Conservation (phyloP, 495 filamentous ascomycete species). For the Haplographium delicatum region DNA sequence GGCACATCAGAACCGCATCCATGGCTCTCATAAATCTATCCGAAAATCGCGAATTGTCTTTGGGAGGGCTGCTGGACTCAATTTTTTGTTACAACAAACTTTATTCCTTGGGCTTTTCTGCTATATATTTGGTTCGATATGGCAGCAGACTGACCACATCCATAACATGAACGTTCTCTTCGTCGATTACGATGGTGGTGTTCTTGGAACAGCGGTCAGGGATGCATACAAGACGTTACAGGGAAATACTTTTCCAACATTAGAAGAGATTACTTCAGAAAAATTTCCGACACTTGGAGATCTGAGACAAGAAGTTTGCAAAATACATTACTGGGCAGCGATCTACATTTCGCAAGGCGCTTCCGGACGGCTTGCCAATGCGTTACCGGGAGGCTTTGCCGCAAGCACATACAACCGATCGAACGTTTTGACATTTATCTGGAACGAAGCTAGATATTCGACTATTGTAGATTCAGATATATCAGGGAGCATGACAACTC, state of each 20-base stretch:
- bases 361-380: conserved; percentile 32
- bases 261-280: conserved; percentile 29
- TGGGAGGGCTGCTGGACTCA: conserved; percentile 16
- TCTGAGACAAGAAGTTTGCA: conserved; percentile 35
- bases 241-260: conserved; percentile 33
- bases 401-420: conserved; percentile 34
- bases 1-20: conserved; percentile 5
- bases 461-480: conserved; percentile 35
- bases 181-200: conserved; percentile 48
- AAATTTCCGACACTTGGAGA: conserved; percentile 25
- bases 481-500: conserved; percentile 22
- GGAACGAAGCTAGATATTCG: conserved; percentile 48
- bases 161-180: conserved; percentile 41
- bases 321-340: conserved; percentile 42
- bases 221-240: conserved; percentile 37
- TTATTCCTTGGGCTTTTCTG: conserved; percentile 42
- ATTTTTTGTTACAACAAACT: conserved; percentile 29
- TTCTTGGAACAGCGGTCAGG: conserved; percentile 37
- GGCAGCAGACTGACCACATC: conserved; percentile 31
- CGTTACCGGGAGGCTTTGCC: conserved; percentile 28
- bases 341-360: conserved; percentile 36
- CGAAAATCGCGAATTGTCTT: neutral
- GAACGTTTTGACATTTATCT: conserved; percentile 39
- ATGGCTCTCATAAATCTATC: conserved; percentile 2
- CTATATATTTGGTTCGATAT: conserved; percentile 44